Conservation (phyloP, 495 filamentous ascomycete genomes). For the Bathelium albidoporum region DNA sequence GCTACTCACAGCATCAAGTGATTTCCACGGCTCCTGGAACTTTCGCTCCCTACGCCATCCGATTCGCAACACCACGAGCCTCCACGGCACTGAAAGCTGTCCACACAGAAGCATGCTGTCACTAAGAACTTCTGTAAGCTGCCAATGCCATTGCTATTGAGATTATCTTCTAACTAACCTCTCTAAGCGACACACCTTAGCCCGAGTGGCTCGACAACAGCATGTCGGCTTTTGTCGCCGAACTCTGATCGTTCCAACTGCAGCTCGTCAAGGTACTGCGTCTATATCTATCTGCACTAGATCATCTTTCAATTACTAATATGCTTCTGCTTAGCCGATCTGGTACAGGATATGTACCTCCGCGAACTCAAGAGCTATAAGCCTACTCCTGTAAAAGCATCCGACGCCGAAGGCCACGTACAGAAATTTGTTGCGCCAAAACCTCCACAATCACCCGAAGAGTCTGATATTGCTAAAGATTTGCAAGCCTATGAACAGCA, state of each 20-base stretch:
- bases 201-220: slow-evolving; percentile 66
- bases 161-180: neutral
- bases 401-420: slow-evolving; percentile 81
- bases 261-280: slow-evolving; percentile 60
- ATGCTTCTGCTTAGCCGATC: slow-evolving; percentile 54
- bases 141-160: neutral
- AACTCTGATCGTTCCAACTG: slow-evolving; percentile 70
- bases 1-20: neutral
- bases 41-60: neutral
- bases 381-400: slow-evolving; percentile 66
- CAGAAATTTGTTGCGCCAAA: slow-evolving; percentile 74
- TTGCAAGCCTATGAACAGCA: slow-evolving; percentile 87
- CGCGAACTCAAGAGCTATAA: slow-evolving; percentile 91
- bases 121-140: slow-evolving; percentile 33
- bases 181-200: slow-evolving; percentile 69
- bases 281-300: neutral
- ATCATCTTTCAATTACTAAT: neutral
- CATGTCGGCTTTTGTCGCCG: slow-evolving; percentile 53
- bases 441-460: slow-evolving; percentile 77
- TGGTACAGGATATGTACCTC: slow-evolving; percentile 95
- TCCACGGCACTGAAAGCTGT: neutral
- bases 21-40: neutral
- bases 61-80: neutral
- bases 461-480: slow-evolving; percentile 79
- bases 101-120: slow-evolving; percentile 20